Percentiles rank a stretch among this genome's conserved stretches.
Conservation (phyloP, 306 rosid genomes). For the Lathyrus aphaca region DNA sequence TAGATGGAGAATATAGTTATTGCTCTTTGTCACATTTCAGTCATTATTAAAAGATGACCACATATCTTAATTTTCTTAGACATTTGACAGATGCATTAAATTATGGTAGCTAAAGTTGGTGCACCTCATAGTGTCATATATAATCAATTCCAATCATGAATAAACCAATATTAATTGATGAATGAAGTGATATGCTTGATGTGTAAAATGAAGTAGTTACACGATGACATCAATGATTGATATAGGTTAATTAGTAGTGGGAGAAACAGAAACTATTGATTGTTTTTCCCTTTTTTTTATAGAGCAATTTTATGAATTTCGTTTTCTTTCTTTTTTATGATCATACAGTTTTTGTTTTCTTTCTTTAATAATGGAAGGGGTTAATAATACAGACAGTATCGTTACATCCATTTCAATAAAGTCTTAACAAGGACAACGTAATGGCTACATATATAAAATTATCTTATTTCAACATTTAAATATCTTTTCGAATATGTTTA, state of each 20-base stretch:
- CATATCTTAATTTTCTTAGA: constrained; percentile 5
- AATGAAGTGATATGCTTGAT: constrained; percentile 14
- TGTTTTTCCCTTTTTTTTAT: neutral
- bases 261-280: constrained; percentile 13
- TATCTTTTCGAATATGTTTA: too few species aligned
- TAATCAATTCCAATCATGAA: neutral
- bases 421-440: constrained; percentile 35
- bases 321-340: constrained; percentile 27
- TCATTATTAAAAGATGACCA: constrained; percentile 1
- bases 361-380: constrained; percentile 37
- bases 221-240: constrained; percentile 41
- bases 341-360: constrained; percentile 25
- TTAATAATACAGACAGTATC: constrained; percentile 36
- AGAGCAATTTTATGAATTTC: constrained; percentile 20
- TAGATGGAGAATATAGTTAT: neutral
- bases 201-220: constrained; percentile 33
- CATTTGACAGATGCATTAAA: constrained; percentile 28
- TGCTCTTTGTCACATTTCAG: constrained; percentile 31
- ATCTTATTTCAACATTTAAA: too few species aligned
- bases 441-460: too few species aligned
- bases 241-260: constrained; percentile 13
- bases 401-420: constrained; percentile 39
- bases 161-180: constrained; percentile 26
- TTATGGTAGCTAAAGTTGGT: constrained; percentile 34
- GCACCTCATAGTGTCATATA: constrained; percentile 22